Base-by-base conservation (phyloP, 495 filamentous ascomycete genomes). In the Penicillium goetzii region DNA sequence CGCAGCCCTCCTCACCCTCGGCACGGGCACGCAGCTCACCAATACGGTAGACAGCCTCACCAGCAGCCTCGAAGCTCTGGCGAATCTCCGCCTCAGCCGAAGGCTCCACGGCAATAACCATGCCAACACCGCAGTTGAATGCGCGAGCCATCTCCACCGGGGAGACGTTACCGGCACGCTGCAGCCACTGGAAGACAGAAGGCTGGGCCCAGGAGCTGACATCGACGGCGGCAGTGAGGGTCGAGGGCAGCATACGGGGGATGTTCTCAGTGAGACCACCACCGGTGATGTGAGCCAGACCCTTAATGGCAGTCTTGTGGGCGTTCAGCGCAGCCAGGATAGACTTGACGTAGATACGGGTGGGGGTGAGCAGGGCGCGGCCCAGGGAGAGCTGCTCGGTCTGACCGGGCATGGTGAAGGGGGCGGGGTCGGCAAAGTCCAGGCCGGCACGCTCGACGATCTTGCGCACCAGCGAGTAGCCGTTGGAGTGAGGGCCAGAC, bases 51-150 rank as follows among this genome's bases (percentile, higher is more conserved):
- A 94, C 90, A 40, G 70, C 88, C 83, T 99, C 94, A 14, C 93
- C 95, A 32, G 82, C 84, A 53, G 77, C 77, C 32, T 86, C 81
- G 55, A 87, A 79, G 47, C 72, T 85, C 64, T 78, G 74, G 30
- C 71, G 71, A 19, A 73, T 56, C 25, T 60, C 71, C 32, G 59
- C 69, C 64, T 64, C 71, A 10, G 64, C 58, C 14, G 71, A 60
- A 1, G 68, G 55, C 21, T 80, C 81, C 0, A 97, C 92, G 9
- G 91, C 92, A 9, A 94, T 73, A 4, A 97, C 89, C 91, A 98
- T 97, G 52, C 95, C 95, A 25, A 99, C 74, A 57, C 95, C 95
- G 25, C 86, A 91, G 79, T 99, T 99, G 83, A 96, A 98, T n/a
- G 90, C 90, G 60, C 92, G 82, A 34, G 86, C 90, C 82, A 98